phyloP scores from a whole-genome alignment of 495 filamentous ascomycete species.

The Aspergillus carlsbadensis region DNA sequence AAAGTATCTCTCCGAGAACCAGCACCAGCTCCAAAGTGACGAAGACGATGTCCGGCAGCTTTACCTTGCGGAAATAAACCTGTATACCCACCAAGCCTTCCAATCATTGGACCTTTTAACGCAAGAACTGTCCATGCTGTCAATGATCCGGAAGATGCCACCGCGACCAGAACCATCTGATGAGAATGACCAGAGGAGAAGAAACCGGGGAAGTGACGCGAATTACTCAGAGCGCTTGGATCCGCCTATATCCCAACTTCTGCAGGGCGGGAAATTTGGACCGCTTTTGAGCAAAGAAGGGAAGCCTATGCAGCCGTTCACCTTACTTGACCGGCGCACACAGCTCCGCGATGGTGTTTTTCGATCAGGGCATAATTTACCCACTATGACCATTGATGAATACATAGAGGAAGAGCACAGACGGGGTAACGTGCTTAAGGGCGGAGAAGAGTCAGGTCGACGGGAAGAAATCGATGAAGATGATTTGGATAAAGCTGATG shows the following conservation, averaged over 20 bases:
- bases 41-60: slow-evolving; percentile 77
- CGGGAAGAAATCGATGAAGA: slow-evolving; percentile 81
- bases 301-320: slow-evolving; percentile 90
- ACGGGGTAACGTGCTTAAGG: slow-evolving; percentile 87
- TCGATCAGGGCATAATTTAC: slow-evolving; percentile 83
- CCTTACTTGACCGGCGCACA: slow-evolving; percentile 73
- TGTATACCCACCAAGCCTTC: slow-evolving; percentile 77
- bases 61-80: slow-evolving; percentile 69
- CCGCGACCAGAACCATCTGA: slow-evolving; percentile 23
- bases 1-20: slow-evolving; percentile 61
- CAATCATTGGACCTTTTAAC: slow-evolving; percentile 79
- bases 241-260: slow-evolving; percentile 52
- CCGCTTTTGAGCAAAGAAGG: slow-evolving; percentile 79
- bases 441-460: slow-evolving; percentile 73
- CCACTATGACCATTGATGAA: slow-evolving; percentile 97
- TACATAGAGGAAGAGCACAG: slow-evolving; percentile 89
- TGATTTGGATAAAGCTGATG: slow-evolving; percentile 77
- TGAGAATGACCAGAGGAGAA: slow-evolving; percentile 51
- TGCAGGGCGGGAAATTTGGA: slow-evolving; percentile 56
- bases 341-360: slow-evolving; percentile 83
- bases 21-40: slow-evolving; percentile 61
- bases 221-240: slow-evolving; percentile 79
- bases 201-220: slow-evolving; percentile 34
- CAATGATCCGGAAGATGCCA: slow-evolving; percentile 59
- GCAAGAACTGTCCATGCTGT: slow-evolving; percentile 79